A percentile compares a stretch with the other conserved stretches of the same genome.
Conservation (phyloP, 2,329 filamentous ascomycete genomes). For the Westerdykella aurantiaca region DNA sequence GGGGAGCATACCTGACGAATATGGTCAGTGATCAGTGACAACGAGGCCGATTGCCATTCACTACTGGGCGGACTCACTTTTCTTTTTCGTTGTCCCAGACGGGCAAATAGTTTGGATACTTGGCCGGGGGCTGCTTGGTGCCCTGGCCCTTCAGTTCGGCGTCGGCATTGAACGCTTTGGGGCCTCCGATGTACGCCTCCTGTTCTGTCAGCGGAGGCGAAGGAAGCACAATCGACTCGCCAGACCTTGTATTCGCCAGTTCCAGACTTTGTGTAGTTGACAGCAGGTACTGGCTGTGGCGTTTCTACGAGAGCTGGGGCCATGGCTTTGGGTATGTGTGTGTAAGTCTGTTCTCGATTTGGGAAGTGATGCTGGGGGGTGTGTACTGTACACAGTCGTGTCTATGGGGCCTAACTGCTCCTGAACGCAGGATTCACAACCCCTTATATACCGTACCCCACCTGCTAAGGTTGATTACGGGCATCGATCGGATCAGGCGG, state of each 20-base stretch:
- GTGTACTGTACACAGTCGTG: too few relatives aligned
- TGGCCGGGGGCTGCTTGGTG: constrained; percentile 49
- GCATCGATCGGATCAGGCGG: constrained; percentile 1
- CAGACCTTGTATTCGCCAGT: constrained; percentile 26
- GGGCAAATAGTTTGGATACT: constrained; percentile 69
- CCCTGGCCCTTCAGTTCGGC: constrained; percentile 49
- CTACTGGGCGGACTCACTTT: constrained; percentile 20
- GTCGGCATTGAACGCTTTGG: constrained; percentile 44
- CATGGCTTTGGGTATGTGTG: constrained; percentile 22
- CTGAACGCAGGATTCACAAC: neutral
- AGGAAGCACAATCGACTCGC: neutral
- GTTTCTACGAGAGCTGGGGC: constrained; percentile 42
- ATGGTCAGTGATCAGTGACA: constrained; percentile 20
- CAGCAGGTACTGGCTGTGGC: constrained; percentile 15
- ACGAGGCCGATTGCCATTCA: neutral
- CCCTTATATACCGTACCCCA: constrained; percentile 1
- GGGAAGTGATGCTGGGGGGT: too few relatives aligned
- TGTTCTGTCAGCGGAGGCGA: constrained; percentile 24
- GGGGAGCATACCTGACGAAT: constrained; percentile 53
- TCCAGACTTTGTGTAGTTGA: constrained; percentile 26
- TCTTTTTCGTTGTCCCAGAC: constrained; percentile 59
- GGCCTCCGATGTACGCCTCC: constrained; percentile 41
- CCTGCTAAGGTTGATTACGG: too few relatives aligned
- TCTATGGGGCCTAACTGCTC: too few relatives aligned
- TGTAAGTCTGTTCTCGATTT: neutral